Evolutionary conservation across 495 filamentous ascomycete species (phyloP).

Genomic region (Hyaloscypha bicolor): DNA sequence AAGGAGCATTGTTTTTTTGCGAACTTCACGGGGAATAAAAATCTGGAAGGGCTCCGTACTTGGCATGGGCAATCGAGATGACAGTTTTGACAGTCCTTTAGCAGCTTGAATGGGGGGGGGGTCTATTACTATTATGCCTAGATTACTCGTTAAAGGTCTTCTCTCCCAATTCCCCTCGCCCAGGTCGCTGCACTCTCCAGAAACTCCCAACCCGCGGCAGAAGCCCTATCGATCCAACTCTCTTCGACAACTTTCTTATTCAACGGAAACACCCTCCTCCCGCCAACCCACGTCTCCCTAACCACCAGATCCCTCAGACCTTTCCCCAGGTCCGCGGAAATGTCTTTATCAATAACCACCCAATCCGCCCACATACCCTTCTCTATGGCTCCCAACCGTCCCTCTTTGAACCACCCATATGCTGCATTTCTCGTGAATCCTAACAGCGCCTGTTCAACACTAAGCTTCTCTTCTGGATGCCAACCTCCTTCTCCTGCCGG

Average conservation of each 20-base stretch:
- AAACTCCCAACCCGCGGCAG: not conserved
- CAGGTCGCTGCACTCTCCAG: not conserved
- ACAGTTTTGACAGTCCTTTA: not conserved
- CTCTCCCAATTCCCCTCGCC: not conserved
- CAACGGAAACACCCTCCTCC: constrained; percentile 41
- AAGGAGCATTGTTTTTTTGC: not conserved
- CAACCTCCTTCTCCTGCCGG: constrained; percentile 51
- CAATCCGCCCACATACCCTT: constrained; percentile 62
- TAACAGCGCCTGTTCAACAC: constrained; percentile 51
- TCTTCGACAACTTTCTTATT: not conserved
- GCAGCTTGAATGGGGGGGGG: not conserved
- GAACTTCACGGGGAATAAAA: not conserved
- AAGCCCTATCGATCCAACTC: not conserved
- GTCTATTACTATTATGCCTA: not conserved
- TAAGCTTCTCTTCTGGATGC: constrained; percentile 55
- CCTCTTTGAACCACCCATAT: constrained; percentile 49
- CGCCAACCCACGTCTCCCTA: constrained; percentile 65
- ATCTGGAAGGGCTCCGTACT: not conserved
- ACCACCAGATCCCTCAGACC: constrained; percentile 50
- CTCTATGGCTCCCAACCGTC: constrained; percentile 52
- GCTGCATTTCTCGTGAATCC: constrained; percentile 58
- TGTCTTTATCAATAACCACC: constrained; percentile 57
- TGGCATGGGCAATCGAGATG: not conserved
- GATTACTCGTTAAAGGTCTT: not conserved
- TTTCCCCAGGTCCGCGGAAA: constrained; percentile 45